Conservation (phyloP, 345 rosid species). For the Lumnitzera littorea region DNA sequence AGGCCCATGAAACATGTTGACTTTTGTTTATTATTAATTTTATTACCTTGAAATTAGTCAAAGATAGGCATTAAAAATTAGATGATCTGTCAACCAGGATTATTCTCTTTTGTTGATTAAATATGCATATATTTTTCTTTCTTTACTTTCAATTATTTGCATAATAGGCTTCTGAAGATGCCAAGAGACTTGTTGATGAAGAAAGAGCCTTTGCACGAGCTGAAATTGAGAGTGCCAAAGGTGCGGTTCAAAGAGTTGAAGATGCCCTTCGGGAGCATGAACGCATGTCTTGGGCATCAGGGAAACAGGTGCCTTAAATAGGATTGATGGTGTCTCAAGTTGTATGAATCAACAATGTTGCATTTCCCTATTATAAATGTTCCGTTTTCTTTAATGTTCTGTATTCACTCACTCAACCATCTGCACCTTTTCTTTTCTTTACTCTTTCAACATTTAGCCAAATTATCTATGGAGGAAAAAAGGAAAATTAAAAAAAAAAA, state of each 20-base stretch:
- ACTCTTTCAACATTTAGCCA: no score
- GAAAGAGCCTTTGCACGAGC: constrained; percentile 96
- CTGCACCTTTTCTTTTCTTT: no score
- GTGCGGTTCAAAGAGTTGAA: constrained; percentile 95
- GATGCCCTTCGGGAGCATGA: constrained; percentile 87
- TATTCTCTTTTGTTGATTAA: no score
- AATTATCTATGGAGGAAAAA: no score
- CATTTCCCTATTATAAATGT: neutral
- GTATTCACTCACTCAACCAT: no score
- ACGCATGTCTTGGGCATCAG: constrained; percentile 61
- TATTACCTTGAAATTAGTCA: no score
- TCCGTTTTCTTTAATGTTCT: neutral
- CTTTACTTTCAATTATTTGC: neutral
- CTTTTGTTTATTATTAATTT: no score
- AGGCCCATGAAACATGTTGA: no score
- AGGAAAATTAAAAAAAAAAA: no score
- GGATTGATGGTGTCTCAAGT: neutral
- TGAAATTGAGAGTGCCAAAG: constrained; percentile 94
- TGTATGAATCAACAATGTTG: neutral
- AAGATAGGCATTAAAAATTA: no score
- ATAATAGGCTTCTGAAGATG: constrained; percentile 90
- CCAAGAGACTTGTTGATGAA: constrained; percentile 87
- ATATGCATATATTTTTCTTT: no score
- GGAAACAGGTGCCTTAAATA: constrained; percentile 39
- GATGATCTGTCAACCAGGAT: no score